phyloP scores from a whole-genome alignment of 225 moss, liverwort and hornwort species.

The Lunularia cruciata region DNA sequence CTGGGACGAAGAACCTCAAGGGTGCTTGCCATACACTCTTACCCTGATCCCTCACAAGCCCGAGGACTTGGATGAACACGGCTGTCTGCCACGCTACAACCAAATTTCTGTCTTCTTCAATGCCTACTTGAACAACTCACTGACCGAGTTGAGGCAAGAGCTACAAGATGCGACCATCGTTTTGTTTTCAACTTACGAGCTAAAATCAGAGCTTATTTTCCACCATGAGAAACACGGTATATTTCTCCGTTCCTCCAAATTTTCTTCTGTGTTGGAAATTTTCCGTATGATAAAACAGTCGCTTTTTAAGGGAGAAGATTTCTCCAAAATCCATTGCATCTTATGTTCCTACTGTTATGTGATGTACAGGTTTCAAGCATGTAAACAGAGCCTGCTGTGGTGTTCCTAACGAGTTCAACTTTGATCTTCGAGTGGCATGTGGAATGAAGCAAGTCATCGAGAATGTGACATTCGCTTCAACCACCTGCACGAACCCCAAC shows the following conservation, averaged over 20 bases:
- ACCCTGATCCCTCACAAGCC: slow-evolving; percentile 36
- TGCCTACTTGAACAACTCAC: slow-evolving; percentile 27
- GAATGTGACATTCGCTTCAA: slow-evolving; percentile 29
- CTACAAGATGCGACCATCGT: slow-evolving; percentile 28
- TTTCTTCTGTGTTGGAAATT: background rate
- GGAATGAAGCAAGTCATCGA: slow-evolving; percentile 33
- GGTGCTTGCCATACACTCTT: slow-evolving; percentile 51
- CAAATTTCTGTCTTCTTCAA: slow-evolving; percentile 36
- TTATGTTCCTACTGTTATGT: background rate
- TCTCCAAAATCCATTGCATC: background rate
- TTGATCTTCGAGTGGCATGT: slow-evolving; percentile 44
- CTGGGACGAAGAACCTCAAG: slow-evolving; percentile 50
- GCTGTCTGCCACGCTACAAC: slow-evolving; percentile 43
- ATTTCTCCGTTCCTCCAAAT: background rate
- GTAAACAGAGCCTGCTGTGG: slow-evolving; percentile 51
- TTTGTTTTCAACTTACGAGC: slow-evolving; percentile 27
- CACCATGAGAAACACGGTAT: slow-evolving; percentile 22
- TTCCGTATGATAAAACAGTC: too few species aligned
- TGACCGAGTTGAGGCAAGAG: slow-evolving; percentile 25
- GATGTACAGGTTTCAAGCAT: slow-evolving; percentile 37
- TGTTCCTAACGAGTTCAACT: slow-evolving; percentile 41
- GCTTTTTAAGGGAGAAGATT: too few species aligned
- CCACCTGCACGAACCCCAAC: slow-evolving; percentile 31
- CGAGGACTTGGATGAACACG: slow-evolving; percentile 36
- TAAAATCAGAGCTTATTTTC: slow-evolving; percentile 32